Base-by-base conservation (phyloP, 2,329 filamentous ascomycete genomes). In the Madurella fahalii region DNA sequence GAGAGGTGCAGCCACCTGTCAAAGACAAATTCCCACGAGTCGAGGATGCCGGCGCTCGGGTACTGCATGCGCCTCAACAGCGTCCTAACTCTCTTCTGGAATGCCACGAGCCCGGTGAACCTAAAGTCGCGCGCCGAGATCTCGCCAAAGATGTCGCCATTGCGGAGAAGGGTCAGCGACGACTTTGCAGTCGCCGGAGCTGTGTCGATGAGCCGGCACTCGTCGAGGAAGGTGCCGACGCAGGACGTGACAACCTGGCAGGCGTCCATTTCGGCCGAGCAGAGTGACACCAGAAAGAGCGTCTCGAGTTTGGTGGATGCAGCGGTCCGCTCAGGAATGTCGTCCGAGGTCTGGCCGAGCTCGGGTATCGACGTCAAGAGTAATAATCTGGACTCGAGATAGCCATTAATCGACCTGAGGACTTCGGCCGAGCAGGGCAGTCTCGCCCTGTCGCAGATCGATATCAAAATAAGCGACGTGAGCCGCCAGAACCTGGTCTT, bases 91-190 rank as follows among this genome's bases (percentile, higher is more conserved):
- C 84, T 77, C 64, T 86, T 87, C 61, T 88, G 85, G 63, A 88
- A 88, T 2, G 84, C 85, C 11, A 87, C 85, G 8, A 86, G 69
- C 1, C 85, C 85, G 8, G 85, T 87, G 62, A 87, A 85, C 30
- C 82, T 76, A 63, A 87, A 87, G 1, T 77, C 78, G 41, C 77
- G 80, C 1, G 83, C 85, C 1, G 82, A 77, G 49, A 88, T 81
- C 58, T 86, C 83, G 20, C 74, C 71, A 57, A 84, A 87, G 1
- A 84, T 71, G 7, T 83, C 78, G 34, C 76, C 75, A 58, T 88
- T 88, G 37, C 81, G 79, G 44, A 85, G 72, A 13, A 85, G 69
- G 0, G 80, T 75, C 16, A 76, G 69, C 9, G 77, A 72, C 2
- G 75, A 71, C 59, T 83, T 83, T 15, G 73, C 69, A 2, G 77